Base-by-base conservation (phyloP, 2,329 filamentous ascomycete species). In the Moelleriella libera region DNA sequence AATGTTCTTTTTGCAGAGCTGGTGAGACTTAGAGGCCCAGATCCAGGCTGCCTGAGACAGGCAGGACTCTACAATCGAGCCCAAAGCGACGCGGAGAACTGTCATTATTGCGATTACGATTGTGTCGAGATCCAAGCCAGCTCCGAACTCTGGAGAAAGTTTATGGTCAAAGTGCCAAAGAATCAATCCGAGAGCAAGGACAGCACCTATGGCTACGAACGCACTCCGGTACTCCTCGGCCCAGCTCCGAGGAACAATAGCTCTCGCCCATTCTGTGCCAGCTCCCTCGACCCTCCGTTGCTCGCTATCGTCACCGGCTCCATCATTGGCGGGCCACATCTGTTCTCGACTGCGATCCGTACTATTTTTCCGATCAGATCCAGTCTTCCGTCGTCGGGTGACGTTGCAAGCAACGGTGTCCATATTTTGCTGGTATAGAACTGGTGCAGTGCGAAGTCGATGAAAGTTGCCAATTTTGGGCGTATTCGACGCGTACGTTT, bases 11-110 rank as follows among this genome's bases (percentile, higher is more conserved):
- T 60, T 59, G 10, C 59, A 52, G 11, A 47, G 43, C 49, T 63
- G 60, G n/a, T 61, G 59, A 14, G 58, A 57, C 30, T 62, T 59
- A 4, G 62, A 62, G 0, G 66, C 60, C 64, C 63, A 67, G 6
- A 67, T 62, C 65, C 64, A 68, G 6, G 64, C 64, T 10, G 57
- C 62, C 51, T 68, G 64, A 47, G 62, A 60, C 43, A 67, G 50
- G 43, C 60, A 62, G 0, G 58, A 57, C 48, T 66, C 63, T 40
- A 67, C 57, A 9, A 67, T 59, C 5, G 51, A 60, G 37, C 58
- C 60, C 45, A 68, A 58, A 12, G 62, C 59, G 3, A 67, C 55
- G 11, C 63, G 60, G 6, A 62, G 58, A n/a, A 61, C 50, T 5
- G 60, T 64, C 55, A 66, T 63, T 40, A 67, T 52, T n/a, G 61